Base-by-base conservation (phyloP, 208 protist species). In the Blastocrithidia nonstop region DNA sequence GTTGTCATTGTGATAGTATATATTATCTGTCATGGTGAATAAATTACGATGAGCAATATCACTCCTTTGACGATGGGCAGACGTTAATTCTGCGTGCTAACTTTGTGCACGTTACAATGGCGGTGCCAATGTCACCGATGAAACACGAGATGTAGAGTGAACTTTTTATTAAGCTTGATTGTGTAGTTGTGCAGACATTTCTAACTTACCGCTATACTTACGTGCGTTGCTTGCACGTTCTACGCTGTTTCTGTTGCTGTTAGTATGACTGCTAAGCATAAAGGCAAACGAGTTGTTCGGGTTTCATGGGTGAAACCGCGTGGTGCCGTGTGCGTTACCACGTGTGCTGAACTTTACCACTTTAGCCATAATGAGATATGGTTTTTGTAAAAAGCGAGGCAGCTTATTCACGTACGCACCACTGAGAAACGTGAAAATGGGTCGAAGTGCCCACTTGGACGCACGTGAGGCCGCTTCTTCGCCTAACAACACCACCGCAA, bases 391-490 rank as follows among this genome's bases (percentile, higher is more conserved):
- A 0, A 37, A 15, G 5, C 19, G 39, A 37, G 75, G 64, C 44
- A 68, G 19, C 22, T 38, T 26, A 4, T 19, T 0, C 16, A 45
- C 43, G 29, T 65, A 69, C 22, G 21, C 49, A 13, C 66, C 64
- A 0, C 55, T 48, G 31, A 75, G 13, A 17, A 57, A 64, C 43
- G 59, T 59, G 47, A 76, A 86, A 15, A 79, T 4, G 6, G 23
- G n/a, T 43, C 61, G 50, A 13, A 86, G 54, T 29, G 57, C 26
- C 32, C 27, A 29, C 11, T 28, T 46, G 19, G 57, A 49, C 0
- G 58, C 16, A 35, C 70, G 23, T 8, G 60, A 60, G 8, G 62
- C 43, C 7, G 66, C 3, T 57, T 86, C 76, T 58, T 73, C 75
- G 31, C 35, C 48, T 7, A 51, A 47, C 19, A 79, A 40, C 33